Percentiles rank a stretch among this genome's conserved stretches.
Evolutionary conservation across 768 basidiomycete genomes (phyloP).

Genomic region (Astraeus odoratus): DNA sequence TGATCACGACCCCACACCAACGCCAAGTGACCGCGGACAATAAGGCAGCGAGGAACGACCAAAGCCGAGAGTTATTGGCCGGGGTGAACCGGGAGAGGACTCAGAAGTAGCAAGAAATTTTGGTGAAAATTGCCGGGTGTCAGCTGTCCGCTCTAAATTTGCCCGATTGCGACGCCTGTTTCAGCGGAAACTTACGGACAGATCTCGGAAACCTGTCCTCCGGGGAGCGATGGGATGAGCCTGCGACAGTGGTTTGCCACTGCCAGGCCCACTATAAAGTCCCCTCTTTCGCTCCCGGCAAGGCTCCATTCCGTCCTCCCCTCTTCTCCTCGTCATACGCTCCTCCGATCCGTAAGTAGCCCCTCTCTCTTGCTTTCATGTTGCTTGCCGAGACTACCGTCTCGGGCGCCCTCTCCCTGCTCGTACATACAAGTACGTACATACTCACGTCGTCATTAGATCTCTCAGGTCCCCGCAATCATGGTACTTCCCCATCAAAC

Average conservation of each 20-base stretch:
- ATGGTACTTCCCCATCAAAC: slow-evolving; percentile 70
- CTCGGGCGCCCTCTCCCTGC: not conserved
- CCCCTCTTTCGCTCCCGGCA: not conserved
- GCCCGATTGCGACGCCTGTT: not conserved
- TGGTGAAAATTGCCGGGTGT: not conserved
- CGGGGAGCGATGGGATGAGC: slow-evolving; percentile 29
- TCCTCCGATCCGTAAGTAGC: slow-evolving; percentile 1
- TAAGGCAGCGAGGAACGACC: too few relatives aligned
- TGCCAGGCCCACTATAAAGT: slow-evolving; percentile 20
- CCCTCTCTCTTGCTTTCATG: not conserved
- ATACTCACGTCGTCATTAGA: slow-evolving; percentile 1
- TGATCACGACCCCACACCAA: too few relatives aligned
- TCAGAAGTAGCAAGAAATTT: too few relatives aligned
- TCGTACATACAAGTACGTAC: slow-evolving; percentile 8
- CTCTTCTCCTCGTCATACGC: not conserved
- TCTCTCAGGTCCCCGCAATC: slow-evolving; percentile 16
- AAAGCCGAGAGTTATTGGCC: too few relatives aligned
- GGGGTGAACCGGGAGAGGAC: not conserved
- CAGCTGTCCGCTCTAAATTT: not conserved
- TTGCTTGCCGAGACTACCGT: not conserved
- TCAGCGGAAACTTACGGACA: not conserved
- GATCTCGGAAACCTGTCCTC: not conserved
- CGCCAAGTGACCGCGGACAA: too few relatives aligned
- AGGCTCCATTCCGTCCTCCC: slow-evolving; percentile 4
- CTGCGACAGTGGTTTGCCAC: slow-evolving; percentile 14